Conservation (phyloP, 371 early-diverging fungal genomes). For the Lichtheimia ornata region DNA sequence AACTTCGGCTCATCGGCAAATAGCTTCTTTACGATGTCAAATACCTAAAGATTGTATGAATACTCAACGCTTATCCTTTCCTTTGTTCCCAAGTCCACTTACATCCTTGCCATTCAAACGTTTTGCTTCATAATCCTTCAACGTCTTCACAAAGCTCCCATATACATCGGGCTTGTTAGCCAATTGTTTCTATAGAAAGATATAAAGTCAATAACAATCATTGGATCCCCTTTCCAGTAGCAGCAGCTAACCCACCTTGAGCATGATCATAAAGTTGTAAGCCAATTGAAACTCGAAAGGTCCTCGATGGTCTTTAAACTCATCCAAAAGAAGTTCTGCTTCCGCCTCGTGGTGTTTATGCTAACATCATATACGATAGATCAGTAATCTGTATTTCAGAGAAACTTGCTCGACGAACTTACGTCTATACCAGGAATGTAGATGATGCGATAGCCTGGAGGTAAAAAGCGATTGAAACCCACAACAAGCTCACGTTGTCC, state of each 20-base stretch:
- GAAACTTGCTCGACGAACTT: slow-evolving; percentile 68
- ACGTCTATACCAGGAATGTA: slow-evolving; percentile 82
- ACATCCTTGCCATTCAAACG: not conserved
- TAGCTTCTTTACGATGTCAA: not conserved
- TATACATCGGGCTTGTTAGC: slow-evolving; percentile 3
- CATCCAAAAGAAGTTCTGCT: not conserved
- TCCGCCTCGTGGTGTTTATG: too few relatives aligned
- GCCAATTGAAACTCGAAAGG: not conserved
- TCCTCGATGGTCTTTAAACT: not conserved
- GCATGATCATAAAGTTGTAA: not conserved
- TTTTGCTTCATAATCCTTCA: not conserved
- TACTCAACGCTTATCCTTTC: too few relatives aligned
- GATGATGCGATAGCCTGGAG: slow-evolving; percentile 91
- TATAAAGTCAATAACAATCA: not conserved
- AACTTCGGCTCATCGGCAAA: not conserved
- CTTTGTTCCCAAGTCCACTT: not conserved
- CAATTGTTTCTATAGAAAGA: not conserved
- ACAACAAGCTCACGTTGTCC: slow-evolving; percentile 90
- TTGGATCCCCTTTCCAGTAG: not conserved
- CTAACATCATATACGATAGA: too few relatives aligned
- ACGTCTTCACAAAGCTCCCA: not conserved
- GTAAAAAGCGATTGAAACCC: slow-evolving; percentile 99
- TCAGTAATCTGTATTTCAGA: not conserved
- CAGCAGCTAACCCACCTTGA: not conserved
- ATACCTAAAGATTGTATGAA: not conserved